These are phyloP conservation scores for Citrullus amarus DNA, from an alignment of 306 rosid species.

Conservation along the genomic window DNA sequence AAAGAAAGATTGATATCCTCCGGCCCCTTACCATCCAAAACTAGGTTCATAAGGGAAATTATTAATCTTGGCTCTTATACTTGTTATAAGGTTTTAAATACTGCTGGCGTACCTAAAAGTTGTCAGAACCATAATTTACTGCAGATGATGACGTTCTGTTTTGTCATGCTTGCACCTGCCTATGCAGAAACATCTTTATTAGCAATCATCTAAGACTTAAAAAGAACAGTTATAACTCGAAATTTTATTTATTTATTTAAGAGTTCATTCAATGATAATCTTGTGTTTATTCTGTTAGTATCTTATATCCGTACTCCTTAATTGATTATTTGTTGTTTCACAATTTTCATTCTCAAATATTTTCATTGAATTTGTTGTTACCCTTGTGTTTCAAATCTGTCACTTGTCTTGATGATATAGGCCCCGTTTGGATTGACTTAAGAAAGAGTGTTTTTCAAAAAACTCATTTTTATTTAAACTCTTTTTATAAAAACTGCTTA, in stretches of 20 bases:
- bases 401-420: not conserved
- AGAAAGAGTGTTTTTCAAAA: no score
- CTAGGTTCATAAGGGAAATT: not conserved
- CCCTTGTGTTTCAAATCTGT: not conserved
- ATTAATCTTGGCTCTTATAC: not conserved
- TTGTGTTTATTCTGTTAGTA: not conserved
- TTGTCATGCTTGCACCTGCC: not conserved
- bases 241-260: not conserved
- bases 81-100: not conserved
- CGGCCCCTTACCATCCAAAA: not conserved
- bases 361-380: not conserved
- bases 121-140: not conserved
- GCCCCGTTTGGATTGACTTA: no score
- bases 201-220: not conserved
- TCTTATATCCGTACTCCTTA: not conserved
- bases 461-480: no score
- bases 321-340: not conserved
- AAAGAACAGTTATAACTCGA: not conserved
- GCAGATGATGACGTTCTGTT: not conserved
- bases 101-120: not conserved
- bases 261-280: not conserved
- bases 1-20: not conserved
- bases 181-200: not conserved
- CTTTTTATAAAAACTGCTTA: no score
- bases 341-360: not conserved